Evolutionary conservation across 345 rosid species (phyloP), one percentile per base, ranked within the genome.

Genomic region (Punica granatum): DNA sequence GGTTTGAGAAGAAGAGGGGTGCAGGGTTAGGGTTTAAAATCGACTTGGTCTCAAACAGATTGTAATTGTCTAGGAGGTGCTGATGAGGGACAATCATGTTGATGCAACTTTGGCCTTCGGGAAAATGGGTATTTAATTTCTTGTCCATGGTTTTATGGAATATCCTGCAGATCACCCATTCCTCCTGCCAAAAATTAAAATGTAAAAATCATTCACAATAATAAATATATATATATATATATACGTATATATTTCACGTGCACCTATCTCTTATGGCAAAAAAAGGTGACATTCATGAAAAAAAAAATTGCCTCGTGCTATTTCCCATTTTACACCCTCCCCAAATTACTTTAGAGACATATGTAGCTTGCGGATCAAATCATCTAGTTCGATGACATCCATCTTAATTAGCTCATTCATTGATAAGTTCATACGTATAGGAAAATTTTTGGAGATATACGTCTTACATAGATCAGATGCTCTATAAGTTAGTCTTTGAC

Each of bases 161-260:
- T 65, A 90, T 92, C 72, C 98, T 82, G 76, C 98, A 92, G 34
- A 90, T 88, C 76, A 93, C 97, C 97, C 97, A 89, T 74, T 91
- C 98, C 79, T 90, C 97, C 98, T 93, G 82, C 81, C 76, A 60
- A n/a, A 23, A 59, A 25, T 58, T 58, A 5, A 58, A 59, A 13
- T 8, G 33, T 11, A 60, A 60, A n/a, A 60, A 60, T 11, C 9
- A 15, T 18, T n/a, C 6, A 68, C 41, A 68, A 1, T 4, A 25
- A 49, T 26, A 36, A 32, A 66, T 72, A 6, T 3, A 60, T 60
- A n/a, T 3, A 60, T 60, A 60, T 60, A 60, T 60, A 16, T 60
- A 31, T 60, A 31, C 11, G 41, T 4, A 37, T 4, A 37, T 11
- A 11, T 4, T 37, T 37, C 41, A 37, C 41, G 41, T 37, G 41